Conservation (phyloP, 768 basidiomycete genomes). For the Panellus pusillus region DNA sequence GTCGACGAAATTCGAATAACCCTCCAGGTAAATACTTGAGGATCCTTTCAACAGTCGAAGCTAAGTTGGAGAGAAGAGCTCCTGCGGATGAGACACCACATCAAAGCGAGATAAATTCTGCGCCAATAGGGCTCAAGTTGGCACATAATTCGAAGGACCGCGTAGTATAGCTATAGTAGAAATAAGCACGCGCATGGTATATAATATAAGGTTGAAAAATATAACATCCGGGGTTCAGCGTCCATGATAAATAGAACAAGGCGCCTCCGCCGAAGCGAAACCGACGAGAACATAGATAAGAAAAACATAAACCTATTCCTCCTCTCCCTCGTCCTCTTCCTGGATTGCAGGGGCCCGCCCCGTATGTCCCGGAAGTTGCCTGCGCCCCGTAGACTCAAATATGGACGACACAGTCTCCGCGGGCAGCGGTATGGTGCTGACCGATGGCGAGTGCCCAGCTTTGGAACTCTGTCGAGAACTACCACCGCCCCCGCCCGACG, state of each 20-base stretch:
- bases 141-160: no score
- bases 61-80: no score
- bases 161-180: no score
- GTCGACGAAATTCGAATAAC: no score
- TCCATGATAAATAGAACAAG: conserved; percentile 11
- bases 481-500: conserved; percentile 25
- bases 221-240: conserved; percentile 2
- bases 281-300: not conserved
- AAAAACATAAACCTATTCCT: conserved; percentile 42
- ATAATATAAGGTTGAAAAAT: no score
- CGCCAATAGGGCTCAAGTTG: no score
- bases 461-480: conserved; percentile 36
- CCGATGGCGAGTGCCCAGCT: conserved; percentile 58
- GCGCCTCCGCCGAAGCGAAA: not conserved
- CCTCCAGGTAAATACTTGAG: no score
- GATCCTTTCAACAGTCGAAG: no score
- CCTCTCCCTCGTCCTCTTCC: conserved; percentile 86
- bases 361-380: conserved; percentile 58
- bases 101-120: no score
- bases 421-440: conserved; percentile 61
- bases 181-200: not conserved
- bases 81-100: no score
- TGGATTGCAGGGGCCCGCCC: conserved; percentile 75
- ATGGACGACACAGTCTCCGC: conserved; percentile 49
- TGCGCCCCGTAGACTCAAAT: conserved; percentile 54